Conservation (phyloP, 2,329 filamentous ascomycete genomes). For the Penicillium sp. region DNA sequence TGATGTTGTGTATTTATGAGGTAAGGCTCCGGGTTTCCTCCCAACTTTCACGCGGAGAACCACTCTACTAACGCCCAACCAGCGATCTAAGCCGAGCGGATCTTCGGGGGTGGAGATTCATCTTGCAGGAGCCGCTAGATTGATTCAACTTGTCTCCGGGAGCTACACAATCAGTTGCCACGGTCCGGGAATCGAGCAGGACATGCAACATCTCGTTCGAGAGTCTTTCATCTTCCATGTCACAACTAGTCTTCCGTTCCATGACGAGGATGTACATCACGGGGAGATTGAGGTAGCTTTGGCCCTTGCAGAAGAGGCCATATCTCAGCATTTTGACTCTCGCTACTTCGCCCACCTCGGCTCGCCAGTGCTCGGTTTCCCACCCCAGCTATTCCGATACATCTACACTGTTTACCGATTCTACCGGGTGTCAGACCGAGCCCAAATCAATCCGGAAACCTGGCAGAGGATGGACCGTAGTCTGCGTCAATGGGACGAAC, state of each 20-base stretch:
- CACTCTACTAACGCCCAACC: too few relatives aligned
- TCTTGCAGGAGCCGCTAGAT: constrained; percentile 21
- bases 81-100: constrained; percentile 18
- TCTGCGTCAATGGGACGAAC: neutral
- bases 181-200: neutral
- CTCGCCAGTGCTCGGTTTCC: constrained; percentile 23
- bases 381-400: constrained; percentile 21
- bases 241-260: constrained; percentile 27
- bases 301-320: constrained; percentile 10
- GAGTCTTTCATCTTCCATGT: constrained; percentile 30
- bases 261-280: constrained; percentile 1
- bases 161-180: neutral
- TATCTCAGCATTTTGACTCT: constrained; percentile 6
- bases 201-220: constrained; percentile 17
- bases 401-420: constrained; percentile 17
- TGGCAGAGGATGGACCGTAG: constrained; percentile 3
- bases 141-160: constrained; percentile 16
- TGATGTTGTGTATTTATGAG: constrained; percentile 28
- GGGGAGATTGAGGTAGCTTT: constrained; percentile 20
- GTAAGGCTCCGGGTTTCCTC: constrained; percentile 4
- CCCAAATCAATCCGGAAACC: neutral
- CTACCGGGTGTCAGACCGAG: neutral
- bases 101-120: constrained; percentile 22
- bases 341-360: neutral
- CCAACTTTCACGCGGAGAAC: too few relatives aligned